Evolutionary conservation across 441 rosid species (phyloP), one percentile per base, ranked within the genome.

Genomic region (Manihot esculenta): DNA sequence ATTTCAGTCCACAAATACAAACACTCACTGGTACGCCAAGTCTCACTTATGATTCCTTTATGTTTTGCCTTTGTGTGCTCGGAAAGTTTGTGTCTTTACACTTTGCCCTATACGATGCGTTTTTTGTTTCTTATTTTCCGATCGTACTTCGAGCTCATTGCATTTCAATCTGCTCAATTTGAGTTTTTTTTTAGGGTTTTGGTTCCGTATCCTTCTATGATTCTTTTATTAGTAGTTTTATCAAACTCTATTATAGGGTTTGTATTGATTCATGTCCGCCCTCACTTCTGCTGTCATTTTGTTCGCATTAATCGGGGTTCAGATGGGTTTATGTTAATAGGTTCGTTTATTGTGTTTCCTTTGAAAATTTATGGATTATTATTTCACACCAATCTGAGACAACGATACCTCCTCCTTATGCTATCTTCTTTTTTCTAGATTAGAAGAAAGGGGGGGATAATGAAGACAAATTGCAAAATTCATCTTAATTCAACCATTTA

Each of bases 31-130:
- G 30, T 49, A 20, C 20, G 27, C 47, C 66, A 35, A 61, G 26
- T 70, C 21, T 57, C 48, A 35, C 56, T 54, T 24, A 9, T 62
- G 9, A 18, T 35, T n/a, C 64, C 26, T 33, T 48, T 35, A 9
- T 71, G 54, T 49, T 35, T 53, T 68, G 14, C 20, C 67, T n/a
- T 50, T 10, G 2, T 30, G n/a, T 33, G 48, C 54, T 68, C 68
- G 42, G 23, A 69, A 50, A 21, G 51, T 51, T 53, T 62, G 50
- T 42, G 45, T 38, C 73, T 71, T 59, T 61, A 5, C 64, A 45
- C 55, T 69, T 58, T 50, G 21, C 67, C 74, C 51, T 62, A 49
- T 70, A 61, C 23, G 27, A 45, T 38, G 42, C 42, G 42, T 38
- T 38, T 38, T 38, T 38, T 38, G 42, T 38, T 38, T 38, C 42